These are phyloP conservation scores for Microsporum audouinii DNA, from an alignment of 2,329 filamentous ascomycete genomes.

Conservation along the genomic window DNA sequence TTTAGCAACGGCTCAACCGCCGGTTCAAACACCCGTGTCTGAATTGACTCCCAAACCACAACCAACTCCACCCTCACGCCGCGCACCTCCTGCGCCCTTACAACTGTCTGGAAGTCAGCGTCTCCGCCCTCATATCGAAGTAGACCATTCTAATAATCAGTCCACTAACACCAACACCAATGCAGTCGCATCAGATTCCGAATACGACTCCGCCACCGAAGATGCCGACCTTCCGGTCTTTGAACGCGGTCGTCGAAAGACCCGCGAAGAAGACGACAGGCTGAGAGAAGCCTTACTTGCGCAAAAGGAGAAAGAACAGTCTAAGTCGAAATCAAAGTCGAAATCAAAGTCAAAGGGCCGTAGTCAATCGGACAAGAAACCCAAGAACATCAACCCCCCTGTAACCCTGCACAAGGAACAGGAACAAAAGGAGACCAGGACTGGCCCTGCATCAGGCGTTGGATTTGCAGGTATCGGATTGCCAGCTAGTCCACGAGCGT, in stretches of 20 bases:
- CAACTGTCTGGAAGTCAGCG: conserved; percentile 48
- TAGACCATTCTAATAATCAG: conserved; percentile 36
- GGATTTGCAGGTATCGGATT: conserved; percentile 27
- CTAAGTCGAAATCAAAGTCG: not conserved
- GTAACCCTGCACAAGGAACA: conserved; percentile 13
- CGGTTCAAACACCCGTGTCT: not conserved
- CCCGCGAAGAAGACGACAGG: conserved; percentile 75
- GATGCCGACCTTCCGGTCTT: conserved; percentile 48
- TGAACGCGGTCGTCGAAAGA: conserved; percentile 65
- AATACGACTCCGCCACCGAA: conserved; percentile 69
- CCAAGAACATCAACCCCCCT: conserved; percentile 44
- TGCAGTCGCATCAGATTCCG: conserved; percentile 54
- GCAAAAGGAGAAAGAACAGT: conserved; percentile 51
- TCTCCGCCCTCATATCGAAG: conserved; percentile 35
- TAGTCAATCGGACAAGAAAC: conserved; percentile 62
- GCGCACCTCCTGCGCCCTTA: conserved; percentile 74
- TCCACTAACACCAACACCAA: not conserved
- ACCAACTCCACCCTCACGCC: conserved; percentile 47
- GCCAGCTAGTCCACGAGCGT: conserved; percentile 12
- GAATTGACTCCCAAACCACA: not conserved
- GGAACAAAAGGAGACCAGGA: conserved; percentile 13
- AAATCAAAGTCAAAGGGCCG: conserved; percentile 25
- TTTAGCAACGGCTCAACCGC: not conserved
- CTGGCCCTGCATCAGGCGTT: not conserved
- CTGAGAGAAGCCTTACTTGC: conserved; percentile 58